These are phyloP conservation scores for Candida sanyaensis DNA, from an alignment of 1,139 yeast species.

Conservation along the genomic window DNA sequence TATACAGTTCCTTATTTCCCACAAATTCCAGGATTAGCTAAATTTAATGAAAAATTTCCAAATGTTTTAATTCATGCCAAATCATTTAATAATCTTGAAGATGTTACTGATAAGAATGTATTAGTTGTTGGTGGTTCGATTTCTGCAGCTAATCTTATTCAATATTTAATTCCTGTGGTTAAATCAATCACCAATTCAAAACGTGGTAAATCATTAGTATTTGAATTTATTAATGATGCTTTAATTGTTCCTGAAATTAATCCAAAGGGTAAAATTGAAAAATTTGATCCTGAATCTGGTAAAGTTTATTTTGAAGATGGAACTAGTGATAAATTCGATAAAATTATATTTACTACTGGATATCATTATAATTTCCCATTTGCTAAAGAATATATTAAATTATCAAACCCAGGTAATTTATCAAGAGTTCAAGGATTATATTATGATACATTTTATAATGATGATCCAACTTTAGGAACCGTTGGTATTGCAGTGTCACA, in stretches of 20 bases:
- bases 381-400: constrained; percentile 21
- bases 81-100: constrained; percentile 53
- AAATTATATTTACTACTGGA: constrained; percentile 37
- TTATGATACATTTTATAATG: constrained; percentile 37
- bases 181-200: constrained; percentile 39
- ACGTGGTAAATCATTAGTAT: constrained; percentile 29
- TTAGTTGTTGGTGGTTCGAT: constrained; percentile 54
- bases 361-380: constrained; percentile 41
- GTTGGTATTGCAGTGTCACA: constrained; percentile 42
- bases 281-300: constrained; percentile 25
- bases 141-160: constrained; percentile 53
- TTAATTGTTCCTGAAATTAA: constrained; percentile 36
- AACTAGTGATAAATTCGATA: constrained; percentile 22
- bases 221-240: constrained; percentile 37
- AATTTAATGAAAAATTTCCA: constrained; percentile 48
- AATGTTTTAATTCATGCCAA: constrained; percentile 59
- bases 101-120: constrained; percentile 43
- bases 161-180: constrained; percentile 47
- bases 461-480: constrained; percentile 45
- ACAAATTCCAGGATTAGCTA: constrained; percentile 49
- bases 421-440: constrained; percentile 39
- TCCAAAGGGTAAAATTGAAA: constrained; percentile 29
- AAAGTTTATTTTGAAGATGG: constrained; percentile 33
- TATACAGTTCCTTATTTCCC: constrained; percentile 55
- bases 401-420: constrained; percentile 25